Evolutionary conservation across 2,329 filamentous ascomycete species (phyloP).

Genomic region (Amesomyces nigricolor): DNA sequence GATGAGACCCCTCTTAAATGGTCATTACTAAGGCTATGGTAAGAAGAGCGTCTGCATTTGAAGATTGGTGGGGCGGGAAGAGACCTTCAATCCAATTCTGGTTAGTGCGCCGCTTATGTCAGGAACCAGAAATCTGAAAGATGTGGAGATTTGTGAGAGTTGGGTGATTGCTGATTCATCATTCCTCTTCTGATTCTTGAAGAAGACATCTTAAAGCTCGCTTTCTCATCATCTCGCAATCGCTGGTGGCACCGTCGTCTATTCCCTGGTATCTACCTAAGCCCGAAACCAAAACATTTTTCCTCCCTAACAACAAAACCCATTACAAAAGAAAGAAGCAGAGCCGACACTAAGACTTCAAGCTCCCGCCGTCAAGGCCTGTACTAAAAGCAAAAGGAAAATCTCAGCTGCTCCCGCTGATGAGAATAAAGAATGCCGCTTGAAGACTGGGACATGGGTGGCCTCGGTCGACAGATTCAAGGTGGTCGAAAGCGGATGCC

Average conservation of each 20-base stretch:
- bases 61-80: neutral
- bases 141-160: neutral
- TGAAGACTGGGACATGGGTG: no score
- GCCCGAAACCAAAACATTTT: neutral
- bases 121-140: constrained; percentile 15
- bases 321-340: neutral
- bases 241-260: neutral
- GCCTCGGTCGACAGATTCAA: no score
- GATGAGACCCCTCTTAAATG: neutral
- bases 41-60: neutral
- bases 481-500: no score
- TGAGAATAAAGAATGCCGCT: no score
- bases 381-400: neutral
- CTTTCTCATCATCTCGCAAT: no score
- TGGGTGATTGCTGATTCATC: constrained; percentile 18
- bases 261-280: neutral
- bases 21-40: constrained; percentile 13
- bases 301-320: neutral
- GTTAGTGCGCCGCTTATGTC: constrained; percentile 20
- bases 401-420: neutral
- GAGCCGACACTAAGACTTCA: neutral
- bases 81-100: constrained; percentile 1
- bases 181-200: neutral
- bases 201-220: no score
- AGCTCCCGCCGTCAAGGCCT: neutral